Percentiles rank a stretch among this genome's conserved stretches.
These are phyloP conservation scores for Naganishia vishniacii DNA, from an alignment of 768 basidiomycete species.

Conservation along the genomic window DNA sequence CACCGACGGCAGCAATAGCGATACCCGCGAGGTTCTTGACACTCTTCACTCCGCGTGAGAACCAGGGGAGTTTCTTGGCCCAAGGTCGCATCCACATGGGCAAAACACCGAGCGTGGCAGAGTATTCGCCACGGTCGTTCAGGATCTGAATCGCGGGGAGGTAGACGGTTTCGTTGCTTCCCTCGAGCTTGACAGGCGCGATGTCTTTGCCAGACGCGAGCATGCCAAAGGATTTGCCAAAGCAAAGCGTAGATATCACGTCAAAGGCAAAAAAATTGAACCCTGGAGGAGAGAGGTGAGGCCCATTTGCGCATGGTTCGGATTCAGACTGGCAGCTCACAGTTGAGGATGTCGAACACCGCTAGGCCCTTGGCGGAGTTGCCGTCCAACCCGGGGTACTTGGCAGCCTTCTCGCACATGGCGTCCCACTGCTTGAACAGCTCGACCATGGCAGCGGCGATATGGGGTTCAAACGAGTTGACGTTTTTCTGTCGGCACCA, in stretches of 20 bases:
- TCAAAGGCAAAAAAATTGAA: slow-evolving; percentile 65
- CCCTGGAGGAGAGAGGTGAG: slow-evolving; percentile 55
- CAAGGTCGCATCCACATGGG: slow-evolving; percentile 67
- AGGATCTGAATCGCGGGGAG: slow-evolving; percentile 80
- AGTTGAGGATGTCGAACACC: slow-evolving; percentile 33
- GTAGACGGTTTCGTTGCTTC: slow-evolving; percentile 51
- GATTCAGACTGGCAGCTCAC: slow-evolving; percentile 15
- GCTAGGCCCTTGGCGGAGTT: slow-evolving; percentile 49
- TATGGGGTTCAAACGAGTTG: slow-evolving; percentile 76
- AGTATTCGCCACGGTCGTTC: slow-evolving; percentile 80
- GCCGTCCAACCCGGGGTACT: slow-evolving; percentile 63
- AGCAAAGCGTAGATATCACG: slow-evolving; percentile 63
- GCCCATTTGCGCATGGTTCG: slow-evolving; percentile 47
- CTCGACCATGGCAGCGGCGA: slow-evolving; percentile 58
- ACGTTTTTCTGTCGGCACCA: slow-evolving; percentile 61
- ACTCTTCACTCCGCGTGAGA: slow-evolving; percentile 60
- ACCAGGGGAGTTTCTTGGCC: slow-evolving; percentile 69
- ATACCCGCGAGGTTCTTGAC: slow-evolving; percentile 68
- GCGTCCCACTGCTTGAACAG: slow-evolving; percentile 72
- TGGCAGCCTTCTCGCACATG: slow-evolving; percentile 54
- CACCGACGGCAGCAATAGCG: slow-evolving; percentile 56
- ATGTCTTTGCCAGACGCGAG: slow-evolving; percentile 65
- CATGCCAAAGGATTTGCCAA: slow-evolving; percentile 87
- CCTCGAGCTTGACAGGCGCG: slow-evolving; percentile 49
- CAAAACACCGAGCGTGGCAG: slow-evolving; percentile 73